phyloP scores from a whole-genome alignment of 2,329 filamentous ascomycete genomes.

The Aphanocladium album region DNA sequence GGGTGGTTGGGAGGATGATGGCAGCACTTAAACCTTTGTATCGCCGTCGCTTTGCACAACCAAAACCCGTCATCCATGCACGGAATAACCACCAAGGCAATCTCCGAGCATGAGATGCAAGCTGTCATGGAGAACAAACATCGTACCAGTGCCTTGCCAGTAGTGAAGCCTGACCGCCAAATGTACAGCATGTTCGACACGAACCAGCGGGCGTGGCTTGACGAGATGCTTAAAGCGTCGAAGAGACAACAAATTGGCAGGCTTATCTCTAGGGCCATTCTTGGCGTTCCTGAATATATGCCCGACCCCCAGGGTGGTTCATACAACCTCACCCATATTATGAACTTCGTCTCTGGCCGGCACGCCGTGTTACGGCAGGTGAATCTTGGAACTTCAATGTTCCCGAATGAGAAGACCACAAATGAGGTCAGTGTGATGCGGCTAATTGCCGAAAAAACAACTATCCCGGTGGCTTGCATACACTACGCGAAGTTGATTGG shows the following conservation, averaged over 20 bases:
- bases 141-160: neutral
- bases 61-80: neutral
- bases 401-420: neutral
- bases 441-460: neutral
- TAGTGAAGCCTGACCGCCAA: neutral
- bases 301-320: neutral
- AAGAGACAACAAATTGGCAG: neutral
- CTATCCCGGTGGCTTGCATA: neutral
- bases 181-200: neutral
- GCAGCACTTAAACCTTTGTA: too few relatives aligned
- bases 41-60: too few relatives aligned
- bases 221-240: neutral
- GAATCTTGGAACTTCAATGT: neutral
- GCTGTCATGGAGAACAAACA: neutral
- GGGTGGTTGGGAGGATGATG: too few relatives aligned
- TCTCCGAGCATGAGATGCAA: neutral
- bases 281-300: neutral
- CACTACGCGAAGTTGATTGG: neutral
- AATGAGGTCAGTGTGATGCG: neutral
- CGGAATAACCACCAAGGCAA: neutral
- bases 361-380: neutral
- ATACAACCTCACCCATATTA: neutral
- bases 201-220: slow-evolving; percentile 1
- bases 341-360: neutral
- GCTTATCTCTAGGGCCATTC: neutral